Percentiles rank a stretch among this genome's conserved stretches.
Evolutionary conservation across 1,284 basidiomycete genomes (phyloP).

Genomic region (Malassezia restricta): DNA sequence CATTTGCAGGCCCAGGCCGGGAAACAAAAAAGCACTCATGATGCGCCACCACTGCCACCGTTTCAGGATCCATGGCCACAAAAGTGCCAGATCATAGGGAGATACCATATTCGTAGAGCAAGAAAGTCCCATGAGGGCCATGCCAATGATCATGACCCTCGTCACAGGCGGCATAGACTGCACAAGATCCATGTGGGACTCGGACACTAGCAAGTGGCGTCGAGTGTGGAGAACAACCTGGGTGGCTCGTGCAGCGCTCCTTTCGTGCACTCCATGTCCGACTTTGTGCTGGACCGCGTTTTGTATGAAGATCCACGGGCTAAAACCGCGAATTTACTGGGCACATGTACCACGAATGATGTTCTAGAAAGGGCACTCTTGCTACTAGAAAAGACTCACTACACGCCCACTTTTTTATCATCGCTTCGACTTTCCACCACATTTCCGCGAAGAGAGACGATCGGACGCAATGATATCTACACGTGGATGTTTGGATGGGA

Average conservation of each 20-base stretch:
- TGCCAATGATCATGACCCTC: slow-evolving; percentile 57
- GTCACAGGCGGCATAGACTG: slow-evolving; percentile 73
- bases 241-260: too few relatives aligned
- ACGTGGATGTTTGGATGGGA: slow-evolving; percentile 38
- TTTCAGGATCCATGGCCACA: slow-evolving; percentile 50
- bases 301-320: slow-evolving; percentile 30
- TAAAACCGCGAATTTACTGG: slow-evolving; percentile 22
- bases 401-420: slow-evolving; percentile 20
- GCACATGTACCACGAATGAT: slow-evolving; percentile 5
- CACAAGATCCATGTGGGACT: slow-evolving; percentile 8
- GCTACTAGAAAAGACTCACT: slow-evolving; percentile 40
- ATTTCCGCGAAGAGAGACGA: slow-evolving; percentile 14
- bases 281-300: slow-evolving; percentile 25
- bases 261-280: not conserved
- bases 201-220: not conserved
- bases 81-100: slow-evolving; percentile 55
- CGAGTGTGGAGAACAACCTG: not conserved
- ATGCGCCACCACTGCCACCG: slow-evolving; percentile 60
- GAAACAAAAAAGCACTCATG: slow-evolving; percentile 65
- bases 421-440: not conserved
- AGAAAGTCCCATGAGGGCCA: slow-evolving; percentile 56
- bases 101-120: slow-evolving; percentile 55
- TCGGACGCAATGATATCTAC: slow-evolving; percentile 44
- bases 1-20: slow-evolving; percentile 46
- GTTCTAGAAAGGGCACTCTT: slow-evolving; percentile 23